phyloP scores from a whole-genome alignment of 805 yeast genomes.

The Clavispora santaluciae region DNA sequence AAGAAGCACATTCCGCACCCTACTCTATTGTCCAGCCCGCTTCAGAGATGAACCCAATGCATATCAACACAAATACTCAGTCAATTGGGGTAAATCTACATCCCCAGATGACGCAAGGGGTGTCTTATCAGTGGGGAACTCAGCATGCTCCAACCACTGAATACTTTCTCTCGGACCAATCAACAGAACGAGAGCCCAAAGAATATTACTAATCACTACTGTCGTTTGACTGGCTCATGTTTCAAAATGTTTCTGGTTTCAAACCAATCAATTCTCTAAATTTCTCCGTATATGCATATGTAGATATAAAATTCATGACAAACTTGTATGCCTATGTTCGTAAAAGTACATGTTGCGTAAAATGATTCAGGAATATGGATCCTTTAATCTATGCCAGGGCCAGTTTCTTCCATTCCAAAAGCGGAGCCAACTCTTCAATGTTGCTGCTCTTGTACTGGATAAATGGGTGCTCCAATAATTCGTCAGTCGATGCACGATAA shows the following conservation, averaged over 20 bases:
- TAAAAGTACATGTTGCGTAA: not conserved
- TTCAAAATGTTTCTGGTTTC: too few species aligned
- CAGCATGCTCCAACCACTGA: not conserved
- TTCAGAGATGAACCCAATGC: not conserved
- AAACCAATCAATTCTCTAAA: not conserved
- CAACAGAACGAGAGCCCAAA: not conserved
- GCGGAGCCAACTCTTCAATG: slow-evolving; percentile 52
- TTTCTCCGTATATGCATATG: not conserved
- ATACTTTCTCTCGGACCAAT: not conserved
- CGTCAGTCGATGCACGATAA: slow-evolving; percentile 87
- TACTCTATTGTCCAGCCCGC: not conserved
- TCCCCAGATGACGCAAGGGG: not conserved
- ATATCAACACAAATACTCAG: not conserved
- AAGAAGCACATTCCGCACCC: not conserved
- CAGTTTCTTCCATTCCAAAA: slow-evolving; percentile 47
- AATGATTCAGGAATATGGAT: not conserved
- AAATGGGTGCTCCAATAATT: slow-evolving; percentile 72
- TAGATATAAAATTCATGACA: not conserved
- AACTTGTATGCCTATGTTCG: not conserved
- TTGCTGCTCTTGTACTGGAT: slow-evolving; percentile 57
- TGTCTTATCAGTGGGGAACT: not conserved
- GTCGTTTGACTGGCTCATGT: too few species aligned
- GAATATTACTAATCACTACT: not conserved
- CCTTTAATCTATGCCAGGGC: not conserved
- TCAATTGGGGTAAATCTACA: not conserved